These are phyloP conservation scores for Aspergillus caelatus DNA, from an alignment of 2,329 filamentous ascomycete species.

Conservation along the genomic window DNA sequence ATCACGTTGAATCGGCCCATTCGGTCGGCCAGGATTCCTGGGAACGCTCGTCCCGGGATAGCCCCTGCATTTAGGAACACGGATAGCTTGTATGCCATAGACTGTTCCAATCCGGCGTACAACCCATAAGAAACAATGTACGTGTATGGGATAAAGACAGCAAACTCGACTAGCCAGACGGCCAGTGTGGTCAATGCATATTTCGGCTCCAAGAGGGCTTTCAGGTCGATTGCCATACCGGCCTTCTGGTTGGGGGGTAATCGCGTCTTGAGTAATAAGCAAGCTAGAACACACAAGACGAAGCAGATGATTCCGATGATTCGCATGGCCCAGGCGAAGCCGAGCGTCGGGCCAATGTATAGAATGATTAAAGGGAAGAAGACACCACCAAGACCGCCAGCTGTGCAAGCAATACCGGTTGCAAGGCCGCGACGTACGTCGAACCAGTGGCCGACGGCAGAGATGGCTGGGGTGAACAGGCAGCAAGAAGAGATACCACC, in stretches of 20 bases:
- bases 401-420: slow-evolving; percentile 39
- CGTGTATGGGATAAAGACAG: slow-evolving; percentile 39
- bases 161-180: slow-evolving; percentile 40
- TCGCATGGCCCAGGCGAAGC: slow-evolving; percentile 36
- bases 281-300: slow-evolving; percentile 22
- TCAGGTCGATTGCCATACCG: slow-evolving; percentile 24
- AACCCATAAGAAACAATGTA: slow-evolving; percentile 39
- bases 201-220: slow-evolving; percentile 25
- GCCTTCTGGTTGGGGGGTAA: slow-evolving; percentile 25
- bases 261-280: slow-evolving; percentile 24
- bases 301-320: slow-evolving; percentile 31
- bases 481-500: slow-evolving; percentile 34
- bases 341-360: slow-evolving; percentile 30
- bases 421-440: slow-evolving; percentile 33
- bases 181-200: slow-evolving; percentile 32
- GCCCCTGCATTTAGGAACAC: slow-evolving; percentile 37
- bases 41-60: slow-evolving; percentile 36
- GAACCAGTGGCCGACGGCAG: slow-evolving; percentile 40
- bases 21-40: slow-evolving; percentile 36
- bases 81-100: slow-evolving; percentile 34
- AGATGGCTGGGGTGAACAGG: slow-evolving; percentile 35
- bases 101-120: slow-evolving; percentile 25
- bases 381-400: slow-evolving; percentile 38
- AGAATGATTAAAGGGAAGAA: slow-evolving; percentile 39
- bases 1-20: slow-evolving; percentile 39